Conservation (phyloP, 371 early-diverging fungal species). For the Rhizoclosmatium hyalinum region DNA sequence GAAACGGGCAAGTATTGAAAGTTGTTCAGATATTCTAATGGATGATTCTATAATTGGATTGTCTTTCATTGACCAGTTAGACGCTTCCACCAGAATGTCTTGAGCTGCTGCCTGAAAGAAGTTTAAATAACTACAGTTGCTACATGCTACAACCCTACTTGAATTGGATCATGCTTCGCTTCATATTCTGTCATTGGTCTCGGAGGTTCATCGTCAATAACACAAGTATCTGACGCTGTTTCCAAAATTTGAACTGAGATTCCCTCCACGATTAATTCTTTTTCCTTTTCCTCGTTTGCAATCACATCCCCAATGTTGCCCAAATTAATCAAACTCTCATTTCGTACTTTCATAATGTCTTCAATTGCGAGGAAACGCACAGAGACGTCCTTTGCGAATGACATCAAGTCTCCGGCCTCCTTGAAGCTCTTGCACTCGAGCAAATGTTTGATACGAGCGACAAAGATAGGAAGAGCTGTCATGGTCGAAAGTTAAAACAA, state of each 20-base stretch:
- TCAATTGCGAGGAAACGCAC: constrained; percentile 21
- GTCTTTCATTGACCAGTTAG: constrained; percentile 47
- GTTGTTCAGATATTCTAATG: constrained; percentile 39
- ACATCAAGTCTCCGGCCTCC: constrained; percentile 8
- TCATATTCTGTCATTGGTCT: constrained; percentile 48
- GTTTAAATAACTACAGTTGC: background rate
- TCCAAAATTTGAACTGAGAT: constrained; percentile 37
- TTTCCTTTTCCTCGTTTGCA: constrained; percentile 22
- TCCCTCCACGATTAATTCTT: constrained; percentile 30
- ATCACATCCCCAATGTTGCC: background rate
- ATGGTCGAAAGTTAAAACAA: no score
- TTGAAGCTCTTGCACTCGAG: constrained; percentile 20
- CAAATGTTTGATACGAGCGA: constrained; percentile 11
- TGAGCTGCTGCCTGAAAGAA: constrained; percentile 54
- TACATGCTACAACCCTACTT: constrained; percentile 35
- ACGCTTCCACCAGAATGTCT: constrained; percentile 57
- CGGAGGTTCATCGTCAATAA: constrained; percentile 52
- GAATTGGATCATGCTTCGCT: constrained; percentile 54
- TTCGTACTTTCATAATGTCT: constrained; percentile 29
- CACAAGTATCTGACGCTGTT: constrained; percentile 31
- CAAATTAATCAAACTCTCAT: constrained; percentile 8
- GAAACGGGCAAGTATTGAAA: constrained; percentile 41
- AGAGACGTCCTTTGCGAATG: constrained; percentile 22
- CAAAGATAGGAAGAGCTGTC: constrained; percentile 29
- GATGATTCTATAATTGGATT: constrained; percentile 52